These are phyloP conservation scores for Naganishia liquefaciens DNA, from an alignment of 1,284 basidiomycete species.

Conservation along the genomic window DNA sequence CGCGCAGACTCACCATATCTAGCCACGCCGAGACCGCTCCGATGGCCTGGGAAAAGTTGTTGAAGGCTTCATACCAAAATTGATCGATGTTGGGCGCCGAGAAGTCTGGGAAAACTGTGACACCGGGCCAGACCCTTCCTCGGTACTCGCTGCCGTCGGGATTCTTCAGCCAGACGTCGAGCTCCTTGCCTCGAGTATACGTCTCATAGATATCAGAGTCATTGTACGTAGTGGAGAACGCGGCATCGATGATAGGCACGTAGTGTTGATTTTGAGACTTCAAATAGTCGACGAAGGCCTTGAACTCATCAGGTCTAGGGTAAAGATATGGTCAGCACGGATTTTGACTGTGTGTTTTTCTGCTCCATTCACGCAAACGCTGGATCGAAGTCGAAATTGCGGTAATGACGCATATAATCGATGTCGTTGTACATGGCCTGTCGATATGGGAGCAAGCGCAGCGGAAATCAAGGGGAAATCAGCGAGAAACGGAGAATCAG, in stretches of 20 bases:
- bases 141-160: conserved; percentile 63
- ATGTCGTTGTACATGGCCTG: conserved; percentile 42
- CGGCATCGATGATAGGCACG: conserved; percentile 48
- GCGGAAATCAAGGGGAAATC: too few relatives aligned
- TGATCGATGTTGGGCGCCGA: conserved; percentile 55
- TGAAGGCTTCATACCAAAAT: conserved; percentile 55
- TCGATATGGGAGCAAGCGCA: too few relatives aligned
- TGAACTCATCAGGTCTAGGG: conserved; percentile 56
- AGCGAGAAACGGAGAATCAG: too few relatives aligned
- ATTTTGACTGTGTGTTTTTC: background rate
- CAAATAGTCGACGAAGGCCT: conserved; percentile 64
- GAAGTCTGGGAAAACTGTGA: conserved; percentile 68
- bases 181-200: conserved; percentile 61
- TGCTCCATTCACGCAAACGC: conserved; percentile 32
- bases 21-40: conserved; percentile 61
- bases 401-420: conserved; percentile 64
- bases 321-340: background rate
- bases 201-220: conserved; percentile 59
- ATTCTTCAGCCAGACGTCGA: conserved; percentile 65
- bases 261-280: conserved; percentile 60
- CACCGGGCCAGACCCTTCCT: conserved; percentile 71
- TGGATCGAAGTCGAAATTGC: conserved; percentile 41
- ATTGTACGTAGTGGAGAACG: conserved; percentile 52
- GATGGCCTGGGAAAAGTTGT: conserved; percentile 61
- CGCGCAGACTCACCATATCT: background rate